phyloP scores from a whole-genome alignment of 805 yeast species.

The Sugiyamaella lignohabitans region DNA sequence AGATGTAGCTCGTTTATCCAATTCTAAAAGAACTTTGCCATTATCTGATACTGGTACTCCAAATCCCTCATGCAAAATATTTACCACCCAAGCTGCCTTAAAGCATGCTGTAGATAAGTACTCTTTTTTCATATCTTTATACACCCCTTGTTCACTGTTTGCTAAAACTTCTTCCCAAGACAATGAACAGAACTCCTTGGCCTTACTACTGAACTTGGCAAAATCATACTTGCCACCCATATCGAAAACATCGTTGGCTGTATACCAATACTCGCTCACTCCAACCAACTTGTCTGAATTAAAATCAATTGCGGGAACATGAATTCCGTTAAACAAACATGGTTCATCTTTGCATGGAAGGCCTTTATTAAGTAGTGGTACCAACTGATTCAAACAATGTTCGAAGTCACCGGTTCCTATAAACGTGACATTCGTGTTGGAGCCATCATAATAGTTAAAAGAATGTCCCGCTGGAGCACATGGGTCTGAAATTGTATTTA shows the following conservation, averaged over 20 bases:
- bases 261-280: constrained; percentile 95
- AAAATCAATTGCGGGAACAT: constrained; percentile 84
- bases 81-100: constrained; percentile 91
- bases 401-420: constrained; percentile 76
- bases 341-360: constrained; percentile 82
- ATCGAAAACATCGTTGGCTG: constrained; percentile 84
- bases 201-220: constrained; percentile 55
- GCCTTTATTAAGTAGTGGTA: constrained; percentile 72
- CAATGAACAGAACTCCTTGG: constrained; percentile 65
- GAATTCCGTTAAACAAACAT: constrained; percentile 91
- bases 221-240: constrained; percentile 87
- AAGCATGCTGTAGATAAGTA: constrained; percentile 75
- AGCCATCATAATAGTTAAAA: constrained; percentile 5
- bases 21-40: constrained; percentile 17
- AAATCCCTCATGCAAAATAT: constrained; percentile 86
- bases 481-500: constrained; percentile 47
- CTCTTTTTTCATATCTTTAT: constrained; percentile 50
- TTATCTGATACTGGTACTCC: constrained; percentile 53
- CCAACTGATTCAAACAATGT: constrained; percentile 61
- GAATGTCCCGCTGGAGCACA: constrained; percentile 67
- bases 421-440: constrained; percentile 33
- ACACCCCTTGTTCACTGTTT: constrained; percentile 48
- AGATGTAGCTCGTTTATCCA: not conserved
- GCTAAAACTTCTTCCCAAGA: constrained; percentile 55
- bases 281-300: constrained; percentile 80